phyloP scores from a whole-genome alignment of 1,139 yeast genomes.

The Diutina scorzettiae region DNA sequence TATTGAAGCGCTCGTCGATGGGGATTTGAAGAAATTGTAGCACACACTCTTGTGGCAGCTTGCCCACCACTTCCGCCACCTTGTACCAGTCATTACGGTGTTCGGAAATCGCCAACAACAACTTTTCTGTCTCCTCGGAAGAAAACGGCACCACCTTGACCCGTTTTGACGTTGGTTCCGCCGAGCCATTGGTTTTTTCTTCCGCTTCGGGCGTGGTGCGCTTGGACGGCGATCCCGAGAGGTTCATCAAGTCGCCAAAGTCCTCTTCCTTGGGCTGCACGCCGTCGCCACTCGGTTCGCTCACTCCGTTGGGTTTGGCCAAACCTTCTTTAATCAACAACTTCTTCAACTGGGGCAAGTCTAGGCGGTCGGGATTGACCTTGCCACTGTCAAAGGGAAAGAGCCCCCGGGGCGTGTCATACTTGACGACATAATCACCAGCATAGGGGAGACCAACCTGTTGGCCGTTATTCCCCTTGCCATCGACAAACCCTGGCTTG shows the following conservation, averaged over 20 bases:
- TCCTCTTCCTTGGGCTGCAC: neutral
- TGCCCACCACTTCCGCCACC: conserved; percentile 50
- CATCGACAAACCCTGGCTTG: conserved; percentile 52
- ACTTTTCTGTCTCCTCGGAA: conserved; percentile 40
- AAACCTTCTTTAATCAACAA: conserved; percentile 17
- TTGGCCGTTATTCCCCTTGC: conserved; percentile 39
- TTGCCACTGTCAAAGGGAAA: conserved; percentile 84
- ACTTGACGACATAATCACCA: conserved; percentile 54
- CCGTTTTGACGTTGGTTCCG: conserved; percentile 20
- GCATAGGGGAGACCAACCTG: conserved; percentile 47
- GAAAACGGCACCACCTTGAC: conserved; percentile 50
- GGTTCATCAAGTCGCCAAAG: neutral
- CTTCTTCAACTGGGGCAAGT: conserved; percentile 43
- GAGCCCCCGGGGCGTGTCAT: conserved; percentile 89
- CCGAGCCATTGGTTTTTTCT: neutral
- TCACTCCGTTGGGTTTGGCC: neutral
- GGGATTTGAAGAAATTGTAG: conserved; percentile 71
- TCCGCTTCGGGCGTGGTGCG: conserved; percentile 7
- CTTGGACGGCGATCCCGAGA: conserved; percentile 7
- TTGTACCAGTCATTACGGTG: conserved; percentile 64
- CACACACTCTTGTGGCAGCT: conserved; percentile 74
- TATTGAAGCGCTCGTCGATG: conserved; percentile 58
- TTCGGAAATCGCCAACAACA: conserved; percentile 52
- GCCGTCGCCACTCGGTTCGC: neutral
- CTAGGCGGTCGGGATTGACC: conserved; percentile 41